Base-by-base conservation (phyloP, 768 basidiomycete genomes). In the Suillus americanus region DNA sequence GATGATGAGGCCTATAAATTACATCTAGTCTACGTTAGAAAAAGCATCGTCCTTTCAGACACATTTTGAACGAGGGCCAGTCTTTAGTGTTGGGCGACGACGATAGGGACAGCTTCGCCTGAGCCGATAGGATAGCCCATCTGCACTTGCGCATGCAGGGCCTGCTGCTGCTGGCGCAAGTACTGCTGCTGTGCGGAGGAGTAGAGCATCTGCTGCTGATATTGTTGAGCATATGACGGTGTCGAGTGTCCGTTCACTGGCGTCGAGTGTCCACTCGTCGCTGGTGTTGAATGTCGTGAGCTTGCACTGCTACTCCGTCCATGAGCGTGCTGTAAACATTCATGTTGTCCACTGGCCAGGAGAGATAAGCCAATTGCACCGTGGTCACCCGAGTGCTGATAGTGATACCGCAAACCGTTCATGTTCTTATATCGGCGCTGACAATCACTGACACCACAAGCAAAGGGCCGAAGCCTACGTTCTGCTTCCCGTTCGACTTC, bases 361-460 rank as follows among this genome's bases (percentile, higher is more conserved):
- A 97, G 79, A 51, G 89, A 86, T 0, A 98, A 81, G 6, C 97
- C 97, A 48, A 94, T 83, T 7, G 91, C 90, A 4, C 97, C 97
- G 76, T 99, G 97, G 50, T 95, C 94, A 13, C 96, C 97, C 25
- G 91, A 91, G 77, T 99, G 97, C 76, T 95, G 92, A 74, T 98
- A 99, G 78, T 99, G 97, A 67, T 99, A 99, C 71, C 92, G 79
- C 66, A 98, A 79, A 0, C 97, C 97, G 76, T 98, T 98, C 95
- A 98, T 97, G 74, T 99, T 98, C 85, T 98, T 95, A 81, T 98
- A 99, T 72, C 96, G 78, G 72, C 96, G 85, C 74, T 85, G 83
- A 70, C 92, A 93, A 68, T 92, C 91, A 23, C 92, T 91, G 6
- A 96, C 91, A 7, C 92, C 90, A 69, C 95, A 98, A 0, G 92